Evolutionary conservation across 192 early-diverging fungal species (phyloP).

Genomic region (Phycomyces blakesleeanus): DNA sequence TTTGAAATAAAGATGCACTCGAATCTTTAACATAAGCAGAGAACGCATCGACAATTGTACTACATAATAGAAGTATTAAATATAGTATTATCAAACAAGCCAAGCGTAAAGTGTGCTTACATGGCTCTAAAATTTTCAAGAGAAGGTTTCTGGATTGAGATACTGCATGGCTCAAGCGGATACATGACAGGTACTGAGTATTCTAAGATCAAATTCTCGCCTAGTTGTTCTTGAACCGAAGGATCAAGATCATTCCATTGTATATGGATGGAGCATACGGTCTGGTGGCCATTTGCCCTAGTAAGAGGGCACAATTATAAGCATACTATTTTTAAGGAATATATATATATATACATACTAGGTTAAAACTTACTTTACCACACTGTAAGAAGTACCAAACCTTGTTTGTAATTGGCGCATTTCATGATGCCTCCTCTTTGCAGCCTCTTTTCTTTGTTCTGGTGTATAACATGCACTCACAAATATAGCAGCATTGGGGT

Average conservation of each 20-base stretch:
- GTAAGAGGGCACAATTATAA: no score
- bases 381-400: no score
- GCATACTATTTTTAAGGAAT: not conserved
- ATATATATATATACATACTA: not conserved
- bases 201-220: conserved; percentile 4
- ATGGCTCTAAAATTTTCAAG: not conserved
- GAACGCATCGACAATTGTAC: conserved; percentile 6
- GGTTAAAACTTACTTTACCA: no score
- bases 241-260: conserved; percentile 1
- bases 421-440: no score
- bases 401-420: no score
- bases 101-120: not conserved
- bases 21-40: conserved; percentile 8
- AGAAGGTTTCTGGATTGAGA: conserved; percentile 3
- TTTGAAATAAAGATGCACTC: not conserved
- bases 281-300: no score
- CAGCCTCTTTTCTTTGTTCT: no score
- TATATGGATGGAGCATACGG: no score
- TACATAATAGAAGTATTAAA: no score
- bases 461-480: no score
- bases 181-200: conserved; percentile 31
- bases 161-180: conserved; percentile 41
- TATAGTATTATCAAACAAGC: not conserved
- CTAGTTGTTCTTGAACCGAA: conserved; percentile 6
- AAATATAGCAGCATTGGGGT: not conserved